Evolutionary conservation across 2,329 filamentous ascomycete genomes (phyloP), one percentile per base, ranked within the genome.

Genomic region (Trichoderma atrobrunneum): DNA sequence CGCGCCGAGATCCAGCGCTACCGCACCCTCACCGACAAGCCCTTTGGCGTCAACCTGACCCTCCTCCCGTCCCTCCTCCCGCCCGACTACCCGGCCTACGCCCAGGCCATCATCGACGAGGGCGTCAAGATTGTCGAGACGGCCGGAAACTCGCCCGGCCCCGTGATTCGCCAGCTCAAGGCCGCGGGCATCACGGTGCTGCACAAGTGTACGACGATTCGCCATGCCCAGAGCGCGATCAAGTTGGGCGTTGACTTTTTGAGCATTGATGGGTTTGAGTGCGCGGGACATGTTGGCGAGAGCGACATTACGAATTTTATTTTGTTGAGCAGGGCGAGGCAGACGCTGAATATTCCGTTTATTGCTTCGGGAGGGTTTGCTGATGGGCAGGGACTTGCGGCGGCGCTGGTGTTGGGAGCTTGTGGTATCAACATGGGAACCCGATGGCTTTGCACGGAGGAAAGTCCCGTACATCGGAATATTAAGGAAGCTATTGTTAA

Each of bases 351-450:
- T 43, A 89, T 97, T 11, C 96, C 96, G 0, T 99, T 98, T 81
- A 97, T 99, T 79, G 96, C 96, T 1, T 97, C 93, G 2, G 96
- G 96, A 71, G 96, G 96, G 2, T 98, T 99, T 79, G 95, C 94
- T 14, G 96, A 99, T 80, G 96, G 96, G 0, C 90, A 97, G 78
- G 96, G 96, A 5, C 88, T 99, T 24, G 96, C 96, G 1, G 96
- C 95, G 2, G 96, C 96, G 8, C 85, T 99, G 76, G 91, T 92
- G 54, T 88, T 99, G 14, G 96, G 96, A 43, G 96, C 96, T 0
- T 93, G 93, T 81, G 96, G 96, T 74, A 91, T 98, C 84, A 99
- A 99, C 84, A 99, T 99, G 96, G 96, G 96, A 72, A 99, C 96
- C 11, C 87, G 96, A 56, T 51, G 21, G n/a, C n/a, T n/a, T n/a